Evolutionary conservation across 202 grass and related monocot species (phyloP).

Genomic region (Elaeis oleifera): DNA sequence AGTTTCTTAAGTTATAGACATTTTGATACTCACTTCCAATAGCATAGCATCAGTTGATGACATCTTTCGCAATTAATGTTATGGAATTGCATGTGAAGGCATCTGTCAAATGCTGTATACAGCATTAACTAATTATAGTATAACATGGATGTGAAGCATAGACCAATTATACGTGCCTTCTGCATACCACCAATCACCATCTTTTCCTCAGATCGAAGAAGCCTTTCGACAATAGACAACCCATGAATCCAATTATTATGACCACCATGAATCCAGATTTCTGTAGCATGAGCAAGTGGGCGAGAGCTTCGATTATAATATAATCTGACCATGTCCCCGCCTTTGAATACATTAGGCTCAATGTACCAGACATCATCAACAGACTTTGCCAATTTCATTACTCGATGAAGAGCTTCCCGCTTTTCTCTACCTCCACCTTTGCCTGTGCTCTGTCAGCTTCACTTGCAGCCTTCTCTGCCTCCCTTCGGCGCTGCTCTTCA

Average conservation of each 20-base stretch:
- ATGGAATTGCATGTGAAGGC: no score
- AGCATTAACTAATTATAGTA: no score
- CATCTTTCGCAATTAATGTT: no score
- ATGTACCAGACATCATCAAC: conserved; percentile 61
- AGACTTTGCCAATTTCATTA: conserved; percentile 39
- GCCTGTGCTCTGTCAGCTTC: conserved; percentile 59
- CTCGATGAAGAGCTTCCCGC: conserved; percentile 33
- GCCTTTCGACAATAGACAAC: conserved; percentile 46
- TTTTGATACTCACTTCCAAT: no score
- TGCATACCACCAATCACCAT: conserved; percentile 84
- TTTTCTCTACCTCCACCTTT: conserved; percentile 60
- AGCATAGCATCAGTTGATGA: no score
- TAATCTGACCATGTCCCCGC: conserved; percentile 57
- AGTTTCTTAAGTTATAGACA: no score
- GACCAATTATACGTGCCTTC: conserved; percentile 33
- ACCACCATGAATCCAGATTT: conserved; percentile 91
- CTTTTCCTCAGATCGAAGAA: conserved; percentile 46
- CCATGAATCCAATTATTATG: conserved; percentile 85
- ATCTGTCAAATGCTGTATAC: no score
- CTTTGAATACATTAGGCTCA: conserved; percentile 58
- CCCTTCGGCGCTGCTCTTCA: conserved; percentile 47
- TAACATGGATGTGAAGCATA: no score
- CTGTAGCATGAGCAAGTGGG: conserved; percentile 51
- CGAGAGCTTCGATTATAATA: conserved; percentile 73
- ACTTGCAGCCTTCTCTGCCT: conserved; percentile 51